Evolutionary conservation across 2,329 filamentous ascomycete species (phyloP).

Genomic region (Bisporella sp.): DNA sequence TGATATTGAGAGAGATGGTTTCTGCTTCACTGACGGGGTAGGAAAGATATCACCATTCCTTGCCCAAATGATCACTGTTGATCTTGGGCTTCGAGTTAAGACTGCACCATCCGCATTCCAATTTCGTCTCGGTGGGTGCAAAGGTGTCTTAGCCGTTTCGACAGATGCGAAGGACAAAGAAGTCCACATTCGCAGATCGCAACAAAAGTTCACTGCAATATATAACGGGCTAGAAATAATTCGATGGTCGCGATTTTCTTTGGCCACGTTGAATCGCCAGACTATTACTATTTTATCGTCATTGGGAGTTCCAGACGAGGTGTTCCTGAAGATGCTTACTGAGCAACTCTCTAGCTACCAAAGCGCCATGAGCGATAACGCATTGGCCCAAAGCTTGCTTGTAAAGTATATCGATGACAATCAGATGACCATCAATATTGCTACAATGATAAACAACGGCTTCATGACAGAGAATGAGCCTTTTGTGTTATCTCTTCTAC

Average conservation of each 20-base stretch:
- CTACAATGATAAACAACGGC: conserved; percentile 68
- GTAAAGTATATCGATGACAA: conserved; percentile 78
- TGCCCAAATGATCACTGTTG: conserved; percentile 63
- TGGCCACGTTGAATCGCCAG: conserved; percentile 81
- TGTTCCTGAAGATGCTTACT: conserved; percentile 63
- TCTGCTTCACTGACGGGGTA: conserved; percentile 84
- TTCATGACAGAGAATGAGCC: conserved; percentile 73
- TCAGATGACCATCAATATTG: conserved; percentile 66
- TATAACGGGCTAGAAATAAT: conserved; percentile 80
- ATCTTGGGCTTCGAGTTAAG: conserved; percentile 55
- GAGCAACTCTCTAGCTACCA: conserved; percentile 63
- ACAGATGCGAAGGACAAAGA: conserved; percentile 58
- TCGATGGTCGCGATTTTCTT: conserved; percentile 66
- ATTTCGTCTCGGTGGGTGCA: conserved; percentile 86
- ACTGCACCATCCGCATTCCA: conserved; percentile 77
- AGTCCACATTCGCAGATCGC: conserved; percentile 74
- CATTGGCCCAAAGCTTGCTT: conserved; percentile 60
- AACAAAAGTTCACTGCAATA: conserved; percentile 74
- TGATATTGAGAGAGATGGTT: conserved; percentile 63
- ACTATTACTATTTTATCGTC: conserved; percentile 78
- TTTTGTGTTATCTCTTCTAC: conserved; percentile 71
- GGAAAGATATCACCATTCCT: conserved; percentile 82
- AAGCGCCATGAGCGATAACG: conserved; percentile 58
- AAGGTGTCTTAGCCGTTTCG: conserved; percentile 78
- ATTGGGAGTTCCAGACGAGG: conserved; percentile 60